Percentiles rank a stretch among this genome's conserved stretches.
These are phyloP conservation scores for Globisporangium irregulare DNA, from an alignment of 352 stramenopile genomes.

Conservation along the genomic window DNA sequence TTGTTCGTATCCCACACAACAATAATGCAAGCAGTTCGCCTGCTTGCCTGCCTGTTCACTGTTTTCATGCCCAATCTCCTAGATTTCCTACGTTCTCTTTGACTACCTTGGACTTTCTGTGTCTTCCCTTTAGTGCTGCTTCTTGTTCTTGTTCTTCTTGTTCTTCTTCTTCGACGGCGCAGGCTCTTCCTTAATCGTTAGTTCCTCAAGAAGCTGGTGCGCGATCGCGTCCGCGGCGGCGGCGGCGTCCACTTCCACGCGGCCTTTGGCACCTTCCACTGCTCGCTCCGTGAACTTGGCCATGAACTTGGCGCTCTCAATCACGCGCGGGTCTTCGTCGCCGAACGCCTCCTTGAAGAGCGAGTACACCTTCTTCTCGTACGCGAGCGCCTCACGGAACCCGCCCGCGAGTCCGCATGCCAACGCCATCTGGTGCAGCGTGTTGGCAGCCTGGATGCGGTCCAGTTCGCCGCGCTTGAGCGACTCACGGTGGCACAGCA, in stretches of 20 bases:
- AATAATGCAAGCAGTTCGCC: background rate
- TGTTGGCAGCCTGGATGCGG: constrained; percentile 82
- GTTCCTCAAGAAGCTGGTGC: constrained; percentile 69
- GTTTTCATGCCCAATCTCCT: background rate
- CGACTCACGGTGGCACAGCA: constrained; percentile 87
- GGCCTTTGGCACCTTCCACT: constrained; percentile 83
- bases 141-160: constrained; percentile 74
- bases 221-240: constrained; percentile 74
- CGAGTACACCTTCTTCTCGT: constrained; percentile 88
- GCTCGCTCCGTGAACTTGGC: constrained; percentile 84
- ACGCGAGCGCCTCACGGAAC: constrained; percentile 84
- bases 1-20: constrained; percentile 10
- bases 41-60: background rate
- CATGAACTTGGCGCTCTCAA: constrained; percentile 84
- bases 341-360: constrained; percentile 83
- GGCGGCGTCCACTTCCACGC: constrained; percentile 71
- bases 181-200: constrained; percentile 64
- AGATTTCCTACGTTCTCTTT: background rate
- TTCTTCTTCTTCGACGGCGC: constrained; percentile 58
- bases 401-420: constrained; percentile 72
- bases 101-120: background rate
- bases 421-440: constrained; percentile 86
- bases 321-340: constrained; percentile 73
- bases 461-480: constrained; percentile 86
- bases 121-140: constrained; percentile 28